These are phyloP conservation scores for Corchorus capsularis DNA, from an alignment of 345 rosid genomes.

Conservation along the genomic window DNA sequence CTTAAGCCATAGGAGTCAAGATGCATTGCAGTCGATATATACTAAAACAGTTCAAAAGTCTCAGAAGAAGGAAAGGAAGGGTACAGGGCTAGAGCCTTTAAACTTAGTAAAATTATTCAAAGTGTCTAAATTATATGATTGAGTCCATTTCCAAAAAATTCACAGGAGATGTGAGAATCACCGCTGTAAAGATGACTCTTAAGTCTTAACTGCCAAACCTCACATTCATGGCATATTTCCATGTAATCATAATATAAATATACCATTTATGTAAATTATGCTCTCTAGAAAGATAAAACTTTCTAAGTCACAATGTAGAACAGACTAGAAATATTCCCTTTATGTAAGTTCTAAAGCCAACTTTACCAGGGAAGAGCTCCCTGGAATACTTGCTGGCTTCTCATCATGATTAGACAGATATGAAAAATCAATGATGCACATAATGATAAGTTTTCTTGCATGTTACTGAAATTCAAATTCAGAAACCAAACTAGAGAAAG, in stretches of 20 bases:
- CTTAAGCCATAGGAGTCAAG: background rate
- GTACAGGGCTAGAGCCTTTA: background rate
- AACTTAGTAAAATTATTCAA: background rate
- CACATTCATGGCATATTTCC: background rate
- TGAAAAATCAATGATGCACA: background rate
- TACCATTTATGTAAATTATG: background rate
- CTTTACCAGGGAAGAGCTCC: constrained; percentile 6
- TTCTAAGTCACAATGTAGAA: background rate
- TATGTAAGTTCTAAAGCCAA: background rate
- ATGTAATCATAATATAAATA: too few species aligned
- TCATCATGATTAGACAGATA: background rate
- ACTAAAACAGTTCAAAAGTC: background rate
- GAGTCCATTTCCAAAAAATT: background rate
- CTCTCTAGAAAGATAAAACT: background rate
- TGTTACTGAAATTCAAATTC: background rate
- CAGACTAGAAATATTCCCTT: background rate
- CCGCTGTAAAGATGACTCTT: background rate
- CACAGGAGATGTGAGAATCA: background rate
- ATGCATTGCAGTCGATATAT: background rate
- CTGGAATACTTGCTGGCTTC: background rate
- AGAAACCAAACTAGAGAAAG: background rate
- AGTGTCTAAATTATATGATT: background rate
- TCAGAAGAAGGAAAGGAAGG: background rate
- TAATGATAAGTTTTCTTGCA: background rate
- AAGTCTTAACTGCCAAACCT: background rate